Evolutionary conservation across 805 yeast genomes (phyloP).

Genomic region (Ogataea pilisensis): DNA sequence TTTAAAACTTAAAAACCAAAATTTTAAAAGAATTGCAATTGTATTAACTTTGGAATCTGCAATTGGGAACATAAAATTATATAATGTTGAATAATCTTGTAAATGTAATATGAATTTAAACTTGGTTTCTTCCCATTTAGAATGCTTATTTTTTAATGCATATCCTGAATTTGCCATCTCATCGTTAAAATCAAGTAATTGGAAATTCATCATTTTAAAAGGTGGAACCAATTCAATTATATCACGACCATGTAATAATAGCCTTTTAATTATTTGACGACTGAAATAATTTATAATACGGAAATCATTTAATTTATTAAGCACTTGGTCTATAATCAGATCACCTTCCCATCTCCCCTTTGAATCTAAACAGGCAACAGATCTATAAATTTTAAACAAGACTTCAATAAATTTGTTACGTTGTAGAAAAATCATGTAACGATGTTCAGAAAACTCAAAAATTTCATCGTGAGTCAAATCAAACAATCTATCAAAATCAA

Average conservation of each 20-base stretch:
- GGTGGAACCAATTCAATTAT: slow-evolving; percentile 7
- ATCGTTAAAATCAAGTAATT: slow-evolving; percentile 17
- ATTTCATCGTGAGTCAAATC: no score
- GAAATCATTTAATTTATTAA: no score
- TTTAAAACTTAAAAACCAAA: slow-evolving; percentile 14
- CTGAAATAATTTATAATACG: no score
- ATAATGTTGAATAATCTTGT: slow-evolving; percentile 16
- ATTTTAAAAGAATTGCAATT: slow-evolving; percentile 12
- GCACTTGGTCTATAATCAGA: no score
- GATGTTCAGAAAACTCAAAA: no score
- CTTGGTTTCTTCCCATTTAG: slow-evolving; percentile 12
- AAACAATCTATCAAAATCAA: no score
- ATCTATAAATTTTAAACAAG: no score
- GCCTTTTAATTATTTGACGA: no score
- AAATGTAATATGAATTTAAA: slow-evolving; percentile 16
- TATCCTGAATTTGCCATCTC: slow-evolving; percentile 12
- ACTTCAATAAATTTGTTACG: no score
- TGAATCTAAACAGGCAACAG: no score
- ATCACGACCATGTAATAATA: background rate
- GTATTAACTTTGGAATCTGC: slow-evolving; percentile 10
- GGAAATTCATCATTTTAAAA: slow-evolving; percentile 15
- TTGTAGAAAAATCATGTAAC: no score
- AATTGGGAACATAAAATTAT: slow-evolving; percentile 18
- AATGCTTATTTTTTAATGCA: slow-evolving; percentile 5
- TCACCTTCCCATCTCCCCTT: no score